Evolutionary conservation across 2,329 filamentous ascomycete species (phyloP).

Genomic region (Alternaria metachromatica): DNA sequence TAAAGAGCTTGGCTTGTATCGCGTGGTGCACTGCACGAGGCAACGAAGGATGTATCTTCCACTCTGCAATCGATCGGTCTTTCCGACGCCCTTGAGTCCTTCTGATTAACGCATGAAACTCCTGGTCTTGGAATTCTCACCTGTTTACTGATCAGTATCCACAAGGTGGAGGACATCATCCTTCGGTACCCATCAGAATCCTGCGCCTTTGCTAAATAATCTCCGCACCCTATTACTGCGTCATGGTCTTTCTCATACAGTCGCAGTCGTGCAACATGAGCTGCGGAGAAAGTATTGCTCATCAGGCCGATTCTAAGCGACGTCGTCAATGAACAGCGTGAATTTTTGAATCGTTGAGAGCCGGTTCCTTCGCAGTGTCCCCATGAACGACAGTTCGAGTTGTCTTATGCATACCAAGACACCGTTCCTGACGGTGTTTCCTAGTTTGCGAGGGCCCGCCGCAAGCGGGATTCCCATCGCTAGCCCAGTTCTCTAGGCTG

Average conservation of each 20-base stretch:
- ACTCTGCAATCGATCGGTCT: not conserved
- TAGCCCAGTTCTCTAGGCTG: not conserved
- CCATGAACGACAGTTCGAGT: not conserved
- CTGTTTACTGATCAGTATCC: slow-evolving; percentile 2
- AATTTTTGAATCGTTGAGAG: not conserved
- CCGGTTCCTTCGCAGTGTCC: not conserved
- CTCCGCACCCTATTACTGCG: not conserved
- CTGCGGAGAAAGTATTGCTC: not conserved
- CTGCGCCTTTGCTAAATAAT: not conserved
- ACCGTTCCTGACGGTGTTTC: not conserved
- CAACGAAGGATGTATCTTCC: not conserved
- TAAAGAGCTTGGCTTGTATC: not conserved
- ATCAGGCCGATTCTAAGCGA: not conserved
- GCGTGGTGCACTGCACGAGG: not conserved
- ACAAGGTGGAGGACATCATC: not conserved
- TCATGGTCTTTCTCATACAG: not conserved
- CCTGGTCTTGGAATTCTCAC: not conserved
- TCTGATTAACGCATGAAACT: not conserved
- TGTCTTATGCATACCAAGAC: not conserved
- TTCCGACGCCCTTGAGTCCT: not conserved
- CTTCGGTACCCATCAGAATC: not conserved
- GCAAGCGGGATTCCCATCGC: not conserved
- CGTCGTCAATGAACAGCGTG: not conserved
- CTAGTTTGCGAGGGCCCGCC: not conserved
- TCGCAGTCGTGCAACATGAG: not conserved